Percentiles rank a stretch among this genome's conserved stretches.
These are phyloP conservation scores for Tylopilus sp. DNA, from an alignment of 768 basidiomycete species.

Conservation along the genomic window DNA sequence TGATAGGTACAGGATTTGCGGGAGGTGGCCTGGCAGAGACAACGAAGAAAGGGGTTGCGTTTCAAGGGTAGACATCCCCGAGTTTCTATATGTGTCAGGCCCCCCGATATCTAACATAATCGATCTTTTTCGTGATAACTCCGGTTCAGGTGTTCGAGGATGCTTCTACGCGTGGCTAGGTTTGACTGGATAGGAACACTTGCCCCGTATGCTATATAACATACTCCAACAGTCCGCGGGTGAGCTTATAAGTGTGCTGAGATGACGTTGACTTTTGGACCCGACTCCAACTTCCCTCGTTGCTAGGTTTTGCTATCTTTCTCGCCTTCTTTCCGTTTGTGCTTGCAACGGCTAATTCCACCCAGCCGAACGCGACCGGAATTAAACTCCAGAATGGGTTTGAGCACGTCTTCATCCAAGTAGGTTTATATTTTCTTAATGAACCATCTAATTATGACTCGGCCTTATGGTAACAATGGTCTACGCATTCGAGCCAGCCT, in stretches of 20 bases:
- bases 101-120: background rate
- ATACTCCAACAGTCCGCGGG: background rate
- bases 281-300: background rate
- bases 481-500: background rate
- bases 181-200: background rate
- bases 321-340: slow-evolving; percentile 1
- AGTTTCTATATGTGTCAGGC: slow-evolving; percentile 1
- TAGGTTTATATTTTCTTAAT: background rate
- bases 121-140: background rate
- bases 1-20: slow-evolving; percentile 84
- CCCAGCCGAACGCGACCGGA: slow-evolving; percentile 14
- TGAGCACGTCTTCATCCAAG: slow-evolving; percentile 24
- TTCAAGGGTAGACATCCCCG: slow-evolving; percentile 63
- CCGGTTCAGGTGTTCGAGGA: background rate
- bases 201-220: background rate
- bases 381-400: slow-evolving; percentile 37
- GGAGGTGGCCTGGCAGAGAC: slow-evolving; percentile 94
- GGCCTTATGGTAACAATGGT: background rate
- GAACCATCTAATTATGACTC: background rate
- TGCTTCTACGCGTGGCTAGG: background rate
- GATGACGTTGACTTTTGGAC: background rate
- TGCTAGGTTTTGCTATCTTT: background rate
- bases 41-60: slow-evolving; percentile 72
- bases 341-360: background rate
- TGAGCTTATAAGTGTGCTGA: background rate